Evolutionary conservation across 805 yeast species (phyloP).

Genomic region (Hanseniaspora hatyaiensis): DNA sequence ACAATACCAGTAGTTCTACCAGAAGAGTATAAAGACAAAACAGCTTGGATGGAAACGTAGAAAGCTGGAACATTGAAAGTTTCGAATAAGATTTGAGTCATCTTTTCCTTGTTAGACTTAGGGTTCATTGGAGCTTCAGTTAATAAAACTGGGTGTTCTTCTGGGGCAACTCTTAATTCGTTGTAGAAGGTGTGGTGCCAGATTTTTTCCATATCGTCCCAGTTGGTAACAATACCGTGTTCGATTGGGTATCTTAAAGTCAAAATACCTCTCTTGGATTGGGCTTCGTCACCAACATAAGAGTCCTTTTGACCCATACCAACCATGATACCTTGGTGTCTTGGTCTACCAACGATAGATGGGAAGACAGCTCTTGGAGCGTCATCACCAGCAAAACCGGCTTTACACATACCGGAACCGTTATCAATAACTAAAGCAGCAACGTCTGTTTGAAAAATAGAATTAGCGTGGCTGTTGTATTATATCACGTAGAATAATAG

Average conservation of each 20-base stretch:
- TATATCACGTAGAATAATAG: not conserved
- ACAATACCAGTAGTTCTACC: constrained; percentile 99
- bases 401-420: constrained; percentile 99
- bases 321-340: constrained; percentile 99
- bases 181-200: constrained; percentile 99
- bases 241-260: constrained; percentile 98
- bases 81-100: constrained; percentile 98
- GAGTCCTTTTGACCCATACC: constrained; percentile 99
- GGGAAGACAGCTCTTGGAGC: constrained; percentile 99
- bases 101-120: constrained; percentile 98
- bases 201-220: constrained; percentile 99
- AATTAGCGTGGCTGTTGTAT: not conserved
- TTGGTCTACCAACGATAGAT: constrained; percentile 99
- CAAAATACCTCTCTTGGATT: constrained; percentile 99
- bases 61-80: constrained; percentile 99
- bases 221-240: constrained; percentile 99
- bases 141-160: constrained; percentile 97
- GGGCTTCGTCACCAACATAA: constrained; percentile 99
- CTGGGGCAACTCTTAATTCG: constrained; percentile 99
- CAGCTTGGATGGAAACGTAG: constrained; percentile 98
- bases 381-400: constrained; percentile 99
- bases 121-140: constrained; percentile 99
- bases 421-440: constrained; percentile 77
- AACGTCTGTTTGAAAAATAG: constrained; percentile 25
- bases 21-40: constrained; percentile 91